These are phyloP conservation scores for Iodosphaeria phyllophila DNA, from an alignment of 2,329 filamentous ascomycete species.

Conservation along the genomic window DNA sequence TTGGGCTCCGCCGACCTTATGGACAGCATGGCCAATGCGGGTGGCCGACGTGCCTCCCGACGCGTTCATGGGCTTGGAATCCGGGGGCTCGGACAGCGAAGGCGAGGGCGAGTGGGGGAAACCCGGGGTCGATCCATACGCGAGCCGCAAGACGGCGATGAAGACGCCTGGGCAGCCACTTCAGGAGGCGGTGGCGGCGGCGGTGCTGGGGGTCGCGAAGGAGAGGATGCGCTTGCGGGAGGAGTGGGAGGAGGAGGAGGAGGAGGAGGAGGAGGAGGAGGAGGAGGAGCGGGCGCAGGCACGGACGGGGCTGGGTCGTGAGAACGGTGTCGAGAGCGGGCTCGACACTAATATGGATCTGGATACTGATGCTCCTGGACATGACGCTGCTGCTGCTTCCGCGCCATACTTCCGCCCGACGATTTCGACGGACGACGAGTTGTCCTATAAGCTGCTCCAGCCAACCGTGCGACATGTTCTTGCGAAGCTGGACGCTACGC, in stretches of 20 bases:
- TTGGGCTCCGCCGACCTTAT: constrained; percentile 38
- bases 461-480: constrained; percentile 57
- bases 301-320: constrained; percentile 6
- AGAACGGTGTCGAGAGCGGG: constrained; percentile 2
- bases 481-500: constrained; percentile 45
- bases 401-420: constrained; percentile 23
- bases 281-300: constrained; percentile 4
- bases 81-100: constrained; percentile 24
- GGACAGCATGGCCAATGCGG: constrained; percentile 76
- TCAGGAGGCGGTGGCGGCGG: constrained; percentile 50
- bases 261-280: constrained; percentile 6
- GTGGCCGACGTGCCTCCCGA: constrained; percentile 39
- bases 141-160: constrained; percentile 23
- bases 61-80: constrained; percentile 25
- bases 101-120: too few species aligned
- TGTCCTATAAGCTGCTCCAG: constrained; percentile 42
- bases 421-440: constrained; percentile 54
- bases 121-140: too few species aligned
- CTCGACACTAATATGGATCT: constrained; percentile 2
- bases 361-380: constrained; percentile 6
- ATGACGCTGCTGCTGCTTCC: constrained; percentile 1
- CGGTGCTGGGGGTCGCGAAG: constrained; percentile 48
- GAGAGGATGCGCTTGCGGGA: constrained; percentile 31
- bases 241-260: constrained; percentile 3
- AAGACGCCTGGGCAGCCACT: constrained; percentile 29